Base-by-base conservation (phyloP, 2,329 filamentous ascomycete species). In the Colletotrichum sojae region DNA sequence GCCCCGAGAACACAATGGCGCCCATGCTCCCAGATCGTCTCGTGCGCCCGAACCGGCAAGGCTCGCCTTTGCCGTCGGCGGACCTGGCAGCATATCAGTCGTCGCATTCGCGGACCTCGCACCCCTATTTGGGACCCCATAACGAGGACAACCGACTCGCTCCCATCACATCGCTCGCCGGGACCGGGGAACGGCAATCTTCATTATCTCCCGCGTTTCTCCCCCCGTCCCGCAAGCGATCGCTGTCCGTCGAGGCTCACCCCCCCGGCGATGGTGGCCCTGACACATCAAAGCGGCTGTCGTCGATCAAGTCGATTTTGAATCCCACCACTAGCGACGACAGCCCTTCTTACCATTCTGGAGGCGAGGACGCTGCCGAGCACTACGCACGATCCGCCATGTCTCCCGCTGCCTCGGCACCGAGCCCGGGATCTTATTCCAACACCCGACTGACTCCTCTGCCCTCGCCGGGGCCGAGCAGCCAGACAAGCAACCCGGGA, bases 261-360 rank as follows among this genome's bases (percentile, higher is more conserved):
- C 74, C 67, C n/a, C 66, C 73, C 8, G 74, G 76, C 39, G 81
- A 84, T 45, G 73, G 75, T n/a, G 80, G 81, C 2, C 80, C 83
- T 25, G 85, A 89, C 27, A 81, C 80, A 45, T 80, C 88, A 49
- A 86, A 92, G 76, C 89, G 92, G 15, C 80, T 94, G 4, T 93
- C 90, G 18, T 93, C 91, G 3, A 94, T 94, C 70, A 92, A 91
- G 72, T 92, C 92, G 5, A 91, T 94, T 52, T 81, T 95, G 13
- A 94, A 94, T 71, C 89, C 89, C 3, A 75, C 80, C 16, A 74
- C 75, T 78, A 5, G 64, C 71, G 4, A 74, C 73, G 27, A 75
- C 70, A 57, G 71, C 73, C 54, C 75, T 69, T 49, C 64, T 67
- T 48, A 71, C 73, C 55, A 67, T 10, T 60, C 70, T 2, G 67